Percentiles rank a stretch among this genome's conserved stretches.
These are phyloP conservation scores for Alternaria conjuncta DNA, from an alignment of 2,329 filamentous ascomycete genomes.

Conservation along the genomic window DNA sequence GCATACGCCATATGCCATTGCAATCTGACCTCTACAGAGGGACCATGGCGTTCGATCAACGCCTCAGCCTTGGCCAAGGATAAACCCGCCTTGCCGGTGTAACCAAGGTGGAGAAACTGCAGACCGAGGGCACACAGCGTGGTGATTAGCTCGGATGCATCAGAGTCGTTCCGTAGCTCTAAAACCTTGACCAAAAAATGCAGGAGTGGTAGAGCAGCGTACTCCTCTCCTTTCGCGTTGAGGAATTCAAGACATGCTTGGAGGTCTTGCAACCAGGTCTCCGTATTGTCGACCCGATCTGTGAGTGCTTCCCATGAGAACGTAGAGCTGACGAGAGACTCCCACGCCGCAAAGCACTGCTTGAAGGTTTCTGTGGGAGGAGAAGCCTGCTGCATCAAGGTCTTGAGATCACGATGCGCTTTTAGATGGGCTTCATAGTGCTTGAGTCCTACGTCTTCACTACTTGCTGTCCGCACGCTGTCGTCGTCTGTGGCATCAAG, in stretches of 20 bases:
- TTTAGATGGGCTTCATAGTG: conserved; percentile 45
- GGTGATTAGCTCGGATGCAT: conserved; percentile 50
- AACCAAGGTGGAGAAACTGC: conserved; percentile 66
- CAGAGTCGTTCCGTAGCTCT: conserved; percentile 52
- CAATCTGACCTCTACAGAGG: conserved; percentile 56
- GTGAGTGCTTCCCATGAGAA: conserved; percentile 49
- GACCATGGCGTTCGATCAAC: conserved; percentile 50
- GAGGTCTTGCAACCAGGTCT: conserved; percentile 59
- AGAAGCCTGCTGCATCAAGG: conserved; percentile 48
- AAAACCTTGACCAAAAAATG: conserved; percentile 56
- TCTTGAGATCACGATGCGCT: conserved; percentile 49
- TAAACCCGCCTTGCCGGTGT: conserved; percentile 63
- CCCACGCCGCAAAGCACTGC: conserved; percentile 47
- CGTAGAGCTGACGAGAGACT: conserved; percentile 42
- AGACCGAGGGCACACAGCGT: conserved; percentile 57
- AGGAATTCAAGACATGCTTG: conserved; percentile 63
- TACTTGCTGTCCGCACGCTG: neutral
- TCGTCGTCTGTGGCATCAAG: neutral
- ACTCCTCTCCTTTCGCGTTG: conserved; percentile 63
- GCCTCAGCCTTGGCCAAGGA: conserved; percentile 66
- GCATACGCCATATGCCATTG: conserved; percentile 73
- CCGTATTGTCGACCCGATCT: conserved; percentile 57
- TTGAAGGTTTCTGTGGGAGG: conserved; percentile 34
- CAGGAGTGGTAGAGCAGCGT: conserved; percentile 57
- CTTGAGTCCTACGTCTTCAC: conserved; percentile 44